phyloP scores from a whole-genome alignment of 805 yeast species.

The Wickerhamiella domercqiae region DNA sequence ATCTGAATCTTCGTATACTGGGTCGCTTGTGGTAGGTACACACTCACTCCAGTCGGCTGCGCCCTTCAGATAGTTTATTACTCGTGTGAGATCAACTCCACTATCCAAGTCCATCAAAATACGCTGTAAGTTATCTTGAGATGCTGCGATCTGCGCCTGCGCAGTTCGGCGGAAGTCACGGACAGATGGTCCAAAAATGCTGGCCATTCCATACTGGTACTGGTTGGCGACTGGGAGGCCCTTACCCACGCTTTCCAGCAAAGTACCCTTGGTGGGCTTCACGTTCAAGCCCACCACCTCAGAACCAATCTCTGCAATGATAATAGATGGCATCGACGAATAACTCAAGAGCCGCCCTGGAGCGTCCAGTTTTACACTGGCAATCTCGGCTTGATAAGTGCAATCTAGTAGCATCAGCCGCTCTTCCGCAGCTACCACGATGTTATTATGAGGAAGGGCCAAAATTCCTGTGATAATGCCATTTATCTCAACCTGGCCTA shows the following conservation, averaged over 20 bases:
- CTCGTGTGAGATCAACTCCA: slow-evolving; percentile 10
- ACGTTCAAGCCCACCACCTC: slow-evolving; percentile 16
- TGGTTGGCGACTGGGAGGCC: slow-evolving; percentile 4
- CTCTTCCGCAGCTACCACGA: slow-evolving; percentile 4
- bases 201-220: slow-evolving; percentile 18
- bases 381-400: slow-evolving; percentile 9
- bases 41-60: slow-evolving; percentile 13
- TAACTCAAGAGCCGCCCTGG: slow-evolving; percentile 7
- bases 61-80: slow-evolving; percentile 13
- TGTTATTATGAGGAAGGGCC: slow-evolving; percentile 13
- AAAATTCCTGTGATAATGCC: slow-evolving; percentile 7
- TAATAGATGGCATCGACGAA: slow-evolving; percentile 7
- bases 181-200: slow-evolving; percentile 25
- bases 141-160: slow-evolving; percentile 28
- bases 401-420: slow-evolving; percentile 13
- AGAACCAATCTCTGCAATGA: slow-evolving; percentile 8
- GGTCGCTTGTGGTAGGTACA: slow-evolving; percentile 23
- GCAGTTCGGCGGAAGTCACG: slow-evolving; percentile 6
- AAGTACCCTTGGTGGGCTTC: slow-evolving; percentile 11
- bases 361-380: slow-evolving; percentile 3
- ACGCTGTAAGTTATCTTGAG: slow-evolving; percentile 23
- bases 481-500: slow-evolving; percentile 6
- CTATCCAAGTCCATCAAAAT: slow-evolving; percentile 30
- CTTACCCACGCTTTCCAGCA: slow-evolving; percentile 16
- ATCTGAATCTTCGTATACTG: slow-evolving; percentile 49